Evolutionary conservation across 176 grass and related monocot species (phyloP).

Genomic region (Paspalum notatum): DNA sequence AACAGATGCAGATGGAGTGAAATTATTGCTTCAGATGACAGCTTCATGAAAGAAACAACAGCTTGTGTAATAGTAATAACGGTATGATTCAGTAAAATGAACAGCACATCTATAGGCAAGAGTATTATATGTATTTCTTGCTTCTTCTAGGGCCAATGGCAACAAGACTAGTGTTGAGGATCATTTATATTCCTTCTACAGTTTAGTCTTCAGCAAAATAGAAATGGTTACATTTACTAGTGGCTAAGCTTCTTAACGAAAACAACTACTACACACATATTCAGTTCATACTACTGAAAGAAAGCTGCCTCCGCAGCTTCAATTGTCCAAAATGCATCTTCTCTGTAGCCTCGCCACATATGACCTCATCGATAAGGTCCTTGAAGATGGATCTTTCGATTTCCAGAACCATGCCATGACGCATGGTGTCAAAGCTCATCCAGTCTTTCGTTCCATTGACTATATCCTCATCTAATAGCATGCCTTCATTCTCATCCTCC

Average conservation of each 20-base stretch:
- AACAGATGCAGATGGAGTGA: constrained; percentile 20
- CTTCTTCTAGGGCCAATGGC: constrained; percentile 34
- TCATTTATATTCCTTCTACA: constrained; percentile 57
- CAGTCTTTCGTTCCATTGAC: constrained; percentile 60
- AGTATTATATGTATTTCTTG: constrained; percentile 4
- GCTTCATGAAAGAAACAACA: constrained; percentile 1
- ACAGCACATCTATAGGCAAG: neutral
- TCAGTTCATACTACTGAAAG: constrained; percentile 55
- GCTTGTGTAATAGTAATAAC: constrained; percentile 1
- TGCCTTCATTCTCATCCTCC: constrained; percentile 47
- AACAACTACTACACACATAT: constrained; percentile 28
- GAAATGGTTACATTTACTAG: constrained; percentile 45
- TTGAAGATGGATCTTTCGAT: constrained; percentile 80
- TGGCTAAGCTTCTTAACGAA: constrained; percentile 43
- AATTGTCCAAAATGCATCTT: constrained; percentile 41
- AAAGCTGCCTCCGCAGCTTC: constrained; percentile 61
- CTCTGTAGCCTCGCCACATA: constrained; percentile 37
- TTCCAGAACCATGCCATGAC: constrained; percentile 56
- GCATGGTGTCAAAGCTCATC: constrained; percentile 49
- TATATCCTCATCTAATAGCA: constrained; percentile 42
- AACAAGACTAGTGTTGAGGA: constrained; percentile 21
- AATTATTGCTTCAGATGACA: constrained; percentile 15
- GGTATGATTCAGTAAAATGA: neutral
- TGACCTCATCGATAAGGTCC: constrained; percentile 73
- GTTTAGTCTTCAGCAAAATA: constrained; percentile 44